Percentiles rank a stretch among this genome's conserved stretches.
These are phyloP conservation scores for Saturnispora galanensis DNA, from an alignment of 805 yeast genomes.

Conservation along the genomic window DNA sequence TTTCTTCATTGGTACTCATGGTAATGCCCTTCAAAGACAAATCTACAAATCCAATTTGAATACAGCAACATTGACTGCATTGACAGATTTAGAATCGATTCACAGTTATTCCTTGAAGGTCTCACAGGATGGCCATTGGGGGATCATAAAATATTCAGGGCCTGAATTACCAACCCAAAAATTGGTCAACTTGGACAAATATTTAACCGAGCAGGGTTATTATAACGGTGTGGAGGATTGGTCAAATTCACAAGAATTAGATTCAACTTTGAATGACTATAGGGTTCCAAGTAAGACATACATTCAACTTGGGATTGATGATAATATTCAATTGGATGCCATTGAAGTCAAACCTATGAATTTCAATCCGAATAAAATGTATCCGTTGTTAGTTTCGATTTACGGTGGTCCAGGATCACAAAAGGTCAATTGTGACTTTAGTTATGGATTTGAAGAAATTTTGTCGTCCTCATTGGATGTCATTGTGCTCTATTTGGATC, in stretches of 20 bases:
- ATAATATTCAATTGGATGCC: slow-evolving; percentile 36
- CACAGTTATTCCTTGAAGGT: slow-evolving; percentile 43
- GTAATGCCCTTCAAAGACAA: slow-evolving; percentile 49
- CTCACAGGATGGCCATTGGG: slow-evolving; percentile 48
- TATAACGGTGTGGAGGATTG: neutral
- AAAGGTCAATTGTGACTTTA: slow-evolving; percentile 37
- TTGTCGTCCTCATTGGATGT: slow-evolving; percentile 49
- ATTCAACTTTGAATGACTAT: slow-evolving; percentile 21
- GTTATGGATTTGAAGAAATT: slow-evolving; percentile 48
- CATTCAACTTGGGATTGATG: slow-evolving; percentile 22
- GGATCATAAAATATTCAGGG: slow-evolving; percentile 36
- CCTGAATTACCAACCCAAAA: slow-evolving; percentile 41
- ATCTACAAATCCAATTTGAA: slow-evolving; percentile 40
- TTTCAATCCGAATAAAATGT: slow-evolving; percentile 34
- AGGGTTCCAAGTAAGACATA: slow-evolving; percentile 44
- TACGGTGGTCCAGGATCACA: slow-evolving; percentile 83
- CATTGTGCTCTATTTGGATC: slow-evolving; percentile 60
- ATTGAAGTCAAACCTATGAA: slow-evolving; percentile 55
- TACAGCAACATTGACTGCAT: slow-evolving; percentile 13
- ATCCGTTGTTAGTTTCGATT: slow-evolving; percentile 58
- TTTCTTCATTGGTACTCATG: slow-evolving; percentile 49
- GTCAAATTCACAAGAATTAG: slow-evolving; percentile 8
- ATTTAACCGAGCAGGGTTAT: slow-evolving; percentile 8
- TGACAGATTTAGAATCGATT: slow-evolving; percentile 27
- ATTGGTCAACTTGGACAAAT: slow-evolving; percentile 24